phyloP scores from a whole-genome alignment of 495 filamentous ascomycete genomes.

The Antarctomyces pellizariae region DNA sequence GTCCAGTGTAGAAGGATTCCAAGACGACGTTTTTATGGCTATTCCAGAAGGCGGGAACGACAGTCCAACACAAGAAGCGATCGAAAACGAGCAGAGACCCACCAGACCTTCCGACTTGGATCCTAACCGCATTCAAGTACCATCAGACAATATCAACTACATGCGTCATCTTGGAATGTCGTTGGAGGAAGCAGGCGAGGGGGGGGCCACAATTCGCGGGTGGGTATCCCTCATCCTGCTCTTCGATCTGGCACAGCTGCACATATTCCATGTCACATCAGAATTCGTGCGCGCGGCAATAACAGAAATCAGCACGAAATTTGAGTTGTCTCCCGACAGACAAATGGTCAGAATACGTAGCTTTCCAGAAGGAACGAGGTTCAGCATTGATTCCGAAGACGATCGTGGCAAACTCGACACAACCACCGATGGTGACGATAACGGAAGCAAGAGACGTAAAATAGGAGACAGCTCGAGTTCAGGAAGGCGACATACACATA shows the following conservation, averaged over 20 bases:
- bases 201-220: slow-evolving; percentile 28
- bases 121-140: slow-evolving; percentile 37
- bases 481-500: slow-evolving; percentile 5
- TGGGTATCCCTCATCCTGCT: slow-evolving; percentile 73
- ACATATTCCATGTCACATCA: slow-evolving; percentile 52
- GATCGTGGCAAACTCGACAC: slow-evolving; percentile 15
- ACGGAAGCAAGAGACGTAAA: slow-evolving; percentile 11
- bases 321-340: slow-evolving; percentile 52
- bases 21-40: too few relatives aligned
- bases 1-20: too few relatives aligned
- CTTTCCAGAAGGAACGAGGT: slow-evolving; percentile 30
- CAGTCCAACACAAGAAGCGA: slow-evolving; percentile 4
- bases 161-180: slow-evolving; percentile 45
- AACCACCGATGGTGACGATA: slow-evolving; percentile 4
- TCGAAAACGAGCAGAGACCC: slow-evolving; percentile 40
- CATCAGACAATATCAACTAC: slow-evolving; percentile 51
- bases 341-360: slow-evolving; percentile 53
- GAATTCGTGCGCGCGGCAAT: slow-evolving; percentile 49
- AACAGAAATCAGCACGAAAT: slow-evolving; percentile 34
- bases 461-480: slow-evolving; percentile 1
- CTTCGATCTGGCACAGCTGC: slow-evolving; percentile 57
- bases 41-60: too few relatives aligned
- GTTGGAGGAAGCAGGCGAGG: slow-evolving; percentile 21
- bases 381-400: slow-evolving; percentile 28
- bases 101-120: slow-evolving; percentile 52